Evolutionary conservation across 139 green algal species (phyloP), one percentile per base, ranked within the genome.

Genomic region (Penium margaritaceum): DNA sequence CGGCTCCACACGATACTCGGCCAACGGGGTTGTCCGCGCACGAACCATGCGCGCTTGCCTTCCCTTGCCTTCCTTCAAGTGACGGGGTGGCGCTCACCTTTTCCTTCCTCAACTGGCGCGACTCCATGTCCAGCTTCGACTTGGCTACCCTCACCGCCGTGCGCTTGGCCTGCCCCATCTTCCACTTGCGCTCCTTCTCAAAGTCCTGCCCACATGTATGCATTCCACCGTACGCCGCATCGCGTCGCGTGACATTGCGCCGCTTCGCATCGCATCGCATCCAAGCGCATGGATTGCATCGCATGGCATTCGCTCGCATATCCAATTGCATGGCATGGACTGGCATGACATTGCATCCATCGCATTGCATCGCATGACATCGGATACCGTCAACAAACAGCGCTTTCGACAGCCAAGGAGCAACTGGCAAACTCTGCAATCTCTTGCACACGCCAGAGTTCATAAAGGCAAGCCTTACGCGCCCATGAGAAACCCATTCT

Each of bases 121-220:
- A 19, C 65, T 92, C 89, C 37, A 96, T 68, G 75, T 93, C 86
- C 44, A 90, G 67, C 44, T 90, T 88, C 27, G 68, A 87, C 24
- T 84, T 84, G 63, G 80, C 84, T 5, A 87, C 87, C n/a, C 75
- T 54, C 6, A 36, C 55, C 7, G 84, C 86, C 37, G 80, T 85
- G 51, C 86, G 83, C 74, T 89, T 89, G 27, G 85, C 86, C 70
- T 92, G 85, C 41, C 83, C 84, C 27, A 90, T 36, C 86, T 94
- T 91, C 89, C 85, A 90, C 37, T 37, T 66, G 15, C 88, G 75
- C 67, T 94, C 89, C 41, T 71, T 58, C 32, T 87, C 57, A 65
- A 81, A 33, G 21, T 80, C 74, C 68, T 63, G n/a, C 41, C 7
- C 41, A 12, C 41, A 51, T n/a, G n/a, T n/a, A n/a, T n/a, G n/a